These are phyloP conservation scores for Trichoderma orchidacearum DNA, from an alignment of 495 filamentous ascomycete genomes.

Conservation along the genomic window DNA sequence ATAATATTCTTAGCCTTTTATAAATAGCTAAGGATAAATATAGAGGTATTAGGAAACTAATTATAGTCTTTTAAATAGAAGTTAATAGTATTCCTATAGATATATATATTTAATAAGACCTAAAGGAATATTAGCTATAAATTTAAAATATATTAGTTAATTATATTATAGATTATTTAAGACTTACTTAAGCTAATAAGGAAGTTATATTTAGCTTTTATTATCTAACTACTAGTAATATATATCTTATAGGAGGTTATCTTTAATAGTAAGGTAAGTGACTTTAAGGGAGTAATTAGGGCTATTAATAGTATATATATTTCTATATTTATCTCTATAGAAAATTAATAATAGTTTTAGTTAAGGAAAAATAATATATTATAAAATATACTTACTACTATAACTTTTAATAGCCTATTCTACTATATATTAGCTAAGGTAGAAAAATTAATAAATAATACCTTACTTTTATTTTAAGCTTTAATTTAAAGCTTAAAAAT, in stretches of 20 bases:
- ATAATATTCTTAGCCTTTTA: neutral
- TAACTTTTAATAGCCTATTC: neutral
- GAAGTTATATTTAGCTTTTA: neutral
- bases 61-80: neutral
- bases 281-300: neutral
- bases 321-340: neutral
- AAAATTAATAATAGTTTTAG: neutral
- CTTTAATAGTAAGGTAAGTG: neutral
- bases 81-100: conserved; percentile 2
- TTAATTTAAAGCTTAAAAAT: neutral
- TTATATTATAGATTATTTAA: neutral
- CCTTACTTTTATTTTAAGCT: neutral
- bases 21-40: neutral
- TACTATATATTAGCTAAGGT: neutral
- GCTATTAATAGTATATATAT: conserved; percentile 1
- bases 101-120: neutral
- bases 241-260: neutral
- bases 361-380: neutral
- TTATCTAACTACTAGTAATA: neutral
- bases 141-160: neutral
- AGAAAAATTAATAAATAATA: neutral
- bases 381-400: conserved; percentile 1
- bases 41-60: neutral
- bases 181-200: neutral
- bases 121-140: neutral